Percentiles rank a stretch among this genome's conserved stretches.
Conservation (phyloP, 2,329 filamentous ascomycete species). For the Neodidymelliopsis sp. region DNA sequence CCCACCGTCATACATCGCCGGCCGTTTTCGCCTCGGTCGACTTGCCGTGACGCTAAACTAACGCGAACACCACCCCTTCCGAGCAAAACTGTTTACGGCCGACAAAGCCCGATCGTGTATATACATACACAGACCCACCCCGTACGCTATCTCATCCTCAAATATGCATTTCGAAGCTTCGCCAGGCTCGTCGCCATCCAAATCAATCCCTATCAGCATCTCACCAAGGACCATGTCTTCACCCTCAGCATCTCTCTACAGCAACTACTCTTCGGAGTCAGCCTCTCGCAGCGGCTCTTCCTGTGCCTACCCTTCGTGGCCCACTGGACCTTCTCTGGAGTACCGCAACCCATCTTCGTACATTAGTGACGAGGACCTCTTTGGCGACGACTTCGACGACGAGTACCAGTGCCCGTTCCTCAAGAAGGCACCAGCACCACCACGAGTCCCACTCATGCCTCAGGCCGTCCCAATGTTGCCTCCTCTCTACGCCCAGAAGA, state of each 20-base stretch:
- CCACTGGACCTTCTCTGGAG: conserved; percentile 47
- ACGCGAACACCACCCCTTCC: conserved; percentile 23
- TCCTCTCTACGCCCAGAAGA: conserved; percentile 51
- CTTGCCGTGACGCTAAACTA: conserved; percentile 34
- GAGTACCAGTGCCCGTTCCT: conserved; percentile 43
- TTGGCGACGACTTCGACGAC: conserved; percentile 49
- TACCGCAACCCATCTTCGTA: conserved; percentile 50
- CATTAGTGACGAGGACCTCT: conserved; percentile 53
- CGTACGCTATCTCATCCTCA: conserved; percentile 21
- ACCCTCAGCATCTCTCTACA: conserved; percentile 46
- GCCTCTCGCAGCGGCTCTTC: conserved; percentile 43
- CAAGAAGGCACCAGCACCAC: conserved; percentile 50
- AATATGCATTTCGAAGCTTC: conserved; percentile 49
- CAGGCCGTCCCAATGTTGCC: conserved; percentile 49
- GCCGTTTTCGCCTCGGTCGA: conserved; percentile 39
- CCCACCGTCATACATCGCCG: conserved; percentile 39
- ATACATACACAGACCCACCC: conserved; percentile 39
- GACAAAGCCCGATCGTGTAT: conserved; percentile 36
- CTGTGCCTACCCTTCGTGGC: conserved; percentile 53
- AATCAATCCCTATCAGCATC: conserved; percentile 49
- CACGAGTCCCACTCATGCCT: conserved; percentile 45
- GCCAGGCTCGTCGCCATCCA: conserved; percentile 47
- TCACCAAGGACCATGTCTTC: conserved; percentile 46
- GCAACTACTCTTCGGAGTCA: conserved; percentile 42
- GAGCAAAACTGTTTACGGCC: conserved; percentile 25